phyloP scores from a whole-genome alignment of 2,329 filamentous ascomycete species.

The Fusarium marasasianum region DNA sequence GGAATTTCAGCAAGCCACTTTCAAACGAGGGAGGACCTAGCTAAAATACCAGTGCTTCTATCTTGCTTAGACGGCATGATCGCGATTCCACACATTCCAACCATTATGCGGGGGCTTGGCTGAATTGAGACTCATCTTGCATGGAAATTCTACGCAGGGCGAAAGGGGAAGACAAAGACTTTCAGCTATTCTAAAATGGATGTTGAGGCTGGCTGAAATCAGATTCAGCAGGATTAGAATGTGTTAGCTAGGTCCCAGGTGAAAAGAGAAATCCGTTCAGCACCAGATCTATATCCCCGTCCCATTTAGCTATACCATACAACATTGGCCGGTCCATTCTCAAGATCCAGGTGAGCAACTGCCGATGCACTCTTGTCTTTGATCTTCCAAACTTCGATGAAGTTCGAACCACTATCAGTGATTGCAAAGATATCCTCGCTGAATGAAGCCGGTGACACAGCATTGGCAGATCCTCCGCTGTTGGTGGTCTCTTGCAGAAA shows the following conservation, averaged over 20 bases:
- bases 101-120: neutral
- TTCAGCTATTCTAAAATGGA: neutral
- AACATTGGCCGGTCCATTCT: neutral
- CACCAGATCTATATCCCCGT: neutral
- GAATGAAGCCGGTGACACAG: neutral
- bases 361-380: neutral
- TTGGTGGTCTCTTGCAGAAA: neutral
- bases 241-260: neutral
- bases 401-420: neutral
- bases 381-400: neutral
- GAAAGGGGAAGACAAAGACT: neutral
- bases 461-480: neutral
- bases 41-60: too few relatives aligned
- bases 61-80: neutral
- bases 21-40: too few relatives aligned
- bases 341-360: neutral
- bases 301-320: neutral
- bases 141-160: neutral
- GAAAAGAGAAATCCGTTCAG: neutral
- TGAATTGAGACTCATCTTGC: neutral
- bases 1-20: too few relatives aligned
- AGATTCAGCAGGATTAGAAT: rapidly evolving
- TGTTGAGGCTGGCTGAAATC: neutral
- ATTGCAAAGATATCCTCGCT: neutral
- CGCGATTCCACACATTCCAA: neutral